Evolutionary conservation across 208 protist species (phyloP).

Genomic region (Tritrichomonas musculus): DNA sequence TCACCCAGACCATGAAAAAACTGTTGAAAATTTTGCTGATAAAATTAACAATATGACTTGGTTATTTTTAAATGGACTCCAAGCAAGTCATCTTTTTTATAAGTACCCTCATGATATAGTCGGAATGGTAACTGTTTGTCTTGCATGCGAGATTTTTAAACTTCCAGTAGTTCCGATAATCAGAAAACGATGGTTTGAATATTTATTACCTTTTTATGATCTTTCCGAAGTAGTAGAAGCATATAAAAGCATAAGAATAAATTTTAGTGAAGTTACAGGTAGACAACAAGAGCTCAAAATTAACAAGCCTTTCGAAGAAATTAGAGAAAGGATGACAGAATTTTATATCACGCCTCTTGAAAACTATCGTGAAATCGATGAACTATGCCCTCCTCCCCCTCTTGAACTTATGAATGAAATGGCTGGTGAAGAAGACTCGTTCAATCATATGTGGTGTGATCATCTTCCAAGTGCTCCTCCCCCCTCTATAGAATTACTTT

Average conservation of each 20-base stretch:
- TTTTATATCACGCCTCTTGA: neutral
- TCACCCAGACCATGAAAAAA: neutral
- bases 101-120: neutral
- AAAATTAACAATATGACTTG: neutral
- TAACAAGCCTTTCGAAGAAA: no score
- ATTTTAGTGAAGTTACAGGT: neutral
- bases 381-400: neutral
- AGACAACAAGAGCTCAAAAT: neutral
- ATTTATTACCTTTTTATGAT: neutral
- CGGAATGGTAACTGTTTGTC: neutral
- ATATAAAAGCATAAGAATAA: neutral
- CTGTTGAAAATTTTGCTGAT: no score
- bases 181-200: neutral
- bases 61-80: neutral
- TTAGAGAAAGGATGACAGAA: neutral
- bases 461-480: neutral
- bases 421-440: neutral
- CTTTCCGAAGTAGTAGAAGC: neutral
- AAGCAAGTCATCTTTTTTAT: neutral
- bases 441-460: neutral
- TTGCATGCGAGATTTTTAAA: neutral
- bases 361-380: neutral
- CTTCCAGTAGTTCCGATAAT: neutral
- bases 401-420: neutral
- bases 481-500: neutral